A percentile compares a stretch with the other conserved stretches of the same genome.
Conservation (phyloP, 192 early-diverging fungal genomes). For the Coemansia sp. region DNA sequence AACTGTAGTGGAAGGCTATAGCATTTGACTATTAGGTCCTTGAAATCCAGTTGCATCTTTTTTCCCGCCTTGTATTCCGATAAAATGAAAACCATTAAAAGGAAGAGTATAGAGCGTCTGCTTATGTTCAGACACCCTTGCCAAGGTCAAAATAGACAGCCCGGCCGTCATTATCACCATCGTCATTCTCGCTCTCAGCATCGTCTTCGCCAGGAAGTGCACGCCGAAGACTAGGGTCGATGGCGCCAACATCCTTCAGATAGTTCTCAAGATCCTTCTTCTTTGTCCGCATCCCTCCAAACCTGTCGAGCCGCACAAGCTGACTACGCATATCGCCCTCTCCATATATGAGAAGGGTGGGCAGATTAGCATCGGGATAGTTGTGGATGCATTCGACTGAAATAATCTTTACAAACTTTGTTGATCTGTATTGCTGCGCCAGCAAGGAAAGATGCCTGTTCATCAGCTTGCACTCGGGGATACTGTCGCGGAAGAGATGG, state of each 20-base stretch:
- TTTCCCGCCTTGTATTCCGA: neutral
- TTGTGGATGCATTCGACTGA: constrained; percentile 93
- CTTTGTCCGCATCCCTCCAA: constrained; percentile 83
- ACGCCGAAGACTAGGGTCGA: constrained; percentile 45
- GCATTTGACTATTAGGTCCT: too few species aligned
- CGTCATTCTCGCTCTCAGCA: constrained; percentile 16
- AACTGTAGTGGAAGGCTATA: neutral
- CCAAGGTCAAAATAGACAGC: constrained; percentile 44
- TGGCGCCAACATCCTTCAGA: constrained; percentile 56
- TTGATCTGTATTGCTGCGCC: constrained; percentile 73
- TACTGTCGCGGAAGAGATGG: constrained; percentile 59
- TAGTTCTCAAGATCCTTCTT: constrained; percentile 59
- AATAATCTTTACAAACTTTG: constrained; percentile 94
- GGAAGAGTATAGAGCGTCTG: neutral
- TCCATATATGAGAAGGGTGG: constrained; percentile 90
- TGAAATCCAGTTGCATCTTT: neutral
- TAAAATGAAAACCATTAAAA: neutral
- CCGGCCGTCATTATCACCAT: constrained; percentile 11
- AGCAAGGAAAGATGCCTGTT: constrained; percentile 61
- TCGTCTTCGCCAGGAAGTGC: constrained; percentile 23
- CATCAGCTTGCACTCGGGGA: constrained; percentile 87
- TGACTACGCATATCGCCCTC: constrained; percentile 84
- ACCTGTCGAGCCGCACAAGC: constrained; percentile 73
- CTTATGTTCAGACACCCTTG: constrained; percentile 10
- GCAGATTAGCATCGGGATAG: constrained; percentile 89